Base-by-base conservation (phyloP, 75 land plant species). In the Pinus albicaulis region DNA sequence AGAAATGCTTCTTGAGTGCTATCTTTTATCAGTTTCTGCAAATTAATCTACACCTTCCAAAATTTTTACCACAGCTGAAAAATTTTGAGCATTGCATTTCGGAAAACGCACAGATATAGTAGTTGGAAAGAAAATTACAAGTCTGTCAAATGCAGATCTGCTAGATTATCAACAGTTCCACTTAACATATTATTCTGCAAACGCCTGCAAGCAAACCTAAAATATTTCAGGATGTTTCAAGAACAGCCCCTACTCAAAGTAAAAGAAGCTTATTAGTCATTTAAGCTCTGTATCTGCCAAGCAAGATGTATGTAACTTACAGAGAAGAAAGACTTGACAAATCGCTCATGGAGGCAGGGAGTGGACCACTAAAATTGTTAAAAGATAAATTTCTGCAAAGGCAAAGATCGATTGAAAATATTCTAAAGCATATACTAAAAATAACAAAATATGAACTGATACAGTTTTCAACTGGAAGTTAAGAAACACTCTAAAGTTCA, bases 131-230 rank as follows among this genome's bases (percentile, higher is more conserved):
- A 66, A 75, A 22, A 72, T 69, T 90, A 93, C 95, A 93, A 85
- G 72, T 90, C 90, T 38, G 53, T 73, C n/a, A 93, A 83, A 55
- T 86, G 83, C 65, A 93, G 88, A 78, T 83, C 81, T 78, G 92
- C 82, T 23, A 93, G 53, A 23, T 83, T 81, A 73, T 89, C 78
- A 63, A 93, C 84, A 5, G 59, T 63, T 6, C 95, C 95, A 77
- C 86, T 56, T 19, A 93, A 55, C 73, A 82, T 64, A 68, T 93
- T 93, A 72, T 93, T 83, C 78, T 89, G 86, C 82, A 91, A 71
- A 77, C 84, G 78, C 76, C 95, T 92, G 82, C 56, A 79, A 79
- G 55, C 23, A 77, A 4, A 24, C 64, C 28, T 41, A 38, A 17
- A 25, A 38, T 23, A 58, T 57, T 34, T 55, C 38, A 74, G 56